These are phyloP conservation scores for Batkoa obscura DNA, from an alignment of 371 early-diverging fungal genomes.

Conservation along the genomic window DNA sequence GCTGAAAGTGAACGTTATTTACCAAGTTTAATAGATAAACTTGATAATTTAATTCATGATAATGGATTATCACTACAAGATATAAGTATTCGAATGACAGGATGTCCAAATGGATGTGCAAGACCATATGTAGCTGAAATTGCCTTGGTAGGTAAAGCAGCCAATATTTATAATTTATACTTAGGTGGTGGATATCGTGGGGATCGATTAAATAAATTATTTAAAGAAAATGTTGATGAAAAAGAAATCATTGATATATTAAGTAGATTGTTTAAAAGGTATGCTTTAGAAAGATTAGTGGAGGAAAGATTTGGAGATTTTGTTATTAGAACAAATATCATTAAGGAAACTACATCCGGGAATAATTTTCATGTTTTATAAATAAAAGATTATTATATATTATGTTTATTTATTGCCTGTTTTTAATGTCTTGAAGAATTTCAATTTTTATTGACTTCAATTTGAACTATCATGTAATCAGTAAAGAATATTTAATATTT, in stretches of 20 bases:
- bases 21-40: slow-evolving; percentile 51
- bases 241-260: slow-evolving; percentile 61
- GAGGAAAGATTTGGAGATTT: slow-evolving; percentile 87
- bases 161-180: slow-evolving; percentile 80
- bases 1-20: slow-evolving; percentile 91
- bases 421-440: too few species aligned
- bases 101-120: slow-evolving; percentile 91
- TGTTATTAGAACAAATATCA: slow-evolving; percentile 67
- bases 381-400: too few species aligned
- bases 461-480: too few species aligned
- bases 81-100: slow-evolving; percentile 88
- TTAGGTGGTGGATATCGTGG: slow-evolving; percentile 81
- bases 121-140: slow-evolving; percentile 84
- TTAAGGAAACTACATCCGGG: slow-evolving; percentile 60
- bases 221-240: slow-evolving; percentile 68
- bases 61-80: slow-evolving; percentile 66
- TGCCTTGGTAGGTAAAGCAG: slow-evolving; percentile 88
- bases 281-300: slow-evolving; percentile 38
- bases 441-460: too few species aligned
- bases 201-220: slow-evolving; percentile 71
- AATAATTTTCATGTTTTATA: slow-evolving; percentile 67
- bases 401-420: too few species aligned
- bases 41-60: slow-evolving; percentile 59
- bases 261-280: slow-evolving; percentile 60
- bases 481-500: too few species aligned